phyloP scores from a whole-genome alignment of 352 stramenopile genomes.

The Albugo candida region DNA sequence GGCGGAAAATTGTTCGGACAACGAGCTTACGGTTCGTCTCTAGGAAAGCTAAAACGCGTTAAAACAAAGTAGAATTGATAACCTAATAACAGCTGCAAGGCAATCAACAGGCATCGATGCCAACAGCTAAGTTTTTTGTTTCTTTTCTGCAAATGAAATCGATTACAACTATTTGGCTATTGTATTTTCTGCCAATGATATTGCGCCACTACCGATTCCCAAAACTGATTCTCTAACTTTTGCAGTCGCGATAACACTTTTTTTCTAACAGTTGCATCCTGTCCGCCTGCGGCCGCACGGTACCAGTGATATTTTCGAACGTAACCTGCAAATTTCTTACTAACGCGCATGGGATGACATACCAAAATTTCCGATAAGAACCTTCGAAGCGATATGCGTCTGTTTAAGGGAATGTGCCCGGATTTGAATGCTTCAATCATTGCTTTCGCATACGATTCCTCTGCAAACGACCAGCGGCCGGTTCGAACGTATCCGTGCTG shows the following conservation, averaged over 20 bases:
- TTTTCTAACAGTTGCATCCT: slow-evolving; percentile 24
- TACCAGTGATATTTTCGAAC: slow-evolving; percentile 80
- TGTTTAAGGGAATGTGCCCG: slow-evolving; percentile 45
- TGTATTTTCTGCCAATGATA: too few species aligned
- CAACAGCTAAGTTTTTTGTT: too few species aligned
- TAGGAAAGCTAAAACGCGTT: slow-evolving; percentile 72
- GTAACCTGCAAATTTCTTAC: slow-evolving; percentile 82
- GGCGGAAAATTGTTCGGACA: slow-evolving; percentile 91
- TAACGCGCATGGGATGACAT: slow-evolving; percentile 81
- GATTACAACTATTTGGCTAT: too few species aligned
- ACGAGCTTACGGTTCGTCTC: slow-evolving; percentile 77
- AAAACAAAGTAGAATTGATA: slow-evolving; percentile 2
- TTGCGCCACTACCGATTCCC: slow-evolving; percentile 15
- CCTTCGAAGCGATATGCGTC: slow-evolving; percentile 67
- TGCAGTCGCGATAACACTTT: slow-evolving; percentile 21
- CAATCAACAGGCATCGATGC: too few species aligned
- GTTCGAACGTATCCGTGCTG: slow-evolving; percentile 50
- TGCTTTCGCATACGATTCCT: slow-evolving; percentile 61
- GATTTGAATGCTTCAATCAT: slow-evolving; percentile 69
- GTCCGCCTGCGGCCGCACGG: slow-evolving; percentile 41
- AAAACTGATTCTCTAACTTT: slow-evolving; percentile 35
- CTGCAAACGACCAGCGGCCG: slow-evolving; percentile 43
- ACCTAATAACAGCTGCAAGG: background rate
- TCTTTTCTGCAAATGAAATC: too few species aligned
- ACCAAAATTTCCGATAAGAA: slow-evolving; percentile 75